Evolutionary conservation across 768 basidiomycete genomes (phyloP).

Genomic region (Termitomyces titanicus): DNA sequence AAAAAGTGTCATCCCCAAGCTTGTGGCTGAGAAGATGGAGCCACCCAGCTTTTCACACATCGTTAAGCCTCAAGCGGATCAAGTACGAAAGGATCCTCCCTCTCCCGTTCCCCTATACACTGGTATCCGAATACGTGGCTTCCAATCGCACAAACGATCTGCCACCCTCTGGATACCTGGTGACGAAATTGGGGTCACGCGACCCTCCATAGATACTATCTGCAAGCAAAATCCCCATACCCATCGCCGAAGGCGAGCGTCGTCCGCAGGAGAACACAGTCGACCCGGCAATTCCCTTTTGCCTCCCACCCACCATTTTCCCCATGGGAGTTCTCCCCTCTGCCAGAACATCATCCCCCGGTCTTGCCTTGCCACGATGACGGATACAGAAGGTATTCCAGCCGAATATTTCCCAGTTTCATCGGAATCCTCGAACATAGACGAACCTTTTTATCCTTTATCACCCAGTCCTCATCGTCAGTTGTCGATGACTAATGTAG

Average conservation of each 20-base stretch:
- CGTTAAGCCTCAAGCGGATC: neutral
- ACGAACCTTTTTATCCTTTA: conserved; percentile 8
- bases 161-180: conserved; percentile 22
- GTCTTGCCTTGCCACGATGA: conserved; percentile 20
- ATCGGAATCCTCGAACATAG: neutral
- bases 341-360: conserved; percentile 23
- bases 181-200: neutral
- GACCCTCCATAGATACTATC: neutral
- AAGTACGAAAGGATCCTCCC: neutral
- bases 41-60: conserved; percentile 27
- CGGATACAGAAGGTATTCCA: conserved; percentile 10
- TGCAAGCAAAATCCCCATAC: neutral
- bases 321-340: neutral
- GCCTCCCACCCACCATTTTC: neutral
- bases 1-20: conserved; percentile 65
- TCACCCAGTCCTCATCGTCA: conserved; percentile 15
- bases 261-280: conserved; percentile 40
- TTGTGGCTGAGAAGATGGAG: conserved; percentile 59
- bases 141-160: conserved; percentile 25
- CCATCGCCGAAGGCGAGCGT: conserved; percentile 36
- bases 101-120: neutral
- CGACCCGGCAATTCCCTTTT: conserved; percentile 3
- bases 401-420: neutral
- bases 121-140: conserved; percentile 3
- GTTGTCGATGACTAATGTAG: neutral